These are phyloP conservation scores for Bretziella fagacearum DNA, from an alignment of 2,329 filamentous ascomycete species.

Conservation along the genomic window DNA sequence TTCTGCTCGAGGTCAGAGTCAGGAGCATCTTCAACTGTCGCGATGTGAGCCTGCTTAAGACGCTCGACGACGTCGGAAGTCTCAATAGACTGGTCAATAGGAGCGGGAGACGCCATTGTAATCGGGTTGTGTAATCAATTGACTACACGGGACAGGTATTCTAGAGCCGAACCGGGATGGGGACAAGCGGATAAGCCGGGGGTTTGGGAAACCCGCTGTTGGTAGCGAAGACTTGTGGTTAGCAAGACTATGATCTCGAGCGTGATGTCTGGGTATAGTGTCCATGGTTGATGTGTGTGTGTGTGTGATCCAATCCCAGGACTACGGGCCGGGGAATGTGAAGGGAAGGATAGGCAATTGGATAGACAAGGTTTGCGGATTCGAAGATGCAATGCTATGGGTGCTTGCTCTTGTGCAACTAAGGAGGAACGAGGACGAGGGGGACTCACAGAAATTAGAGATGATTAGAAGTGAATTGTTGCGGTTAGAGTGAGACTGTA, in stretches of 20 bases:
- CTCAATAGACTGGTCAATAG: constrained; percentile 53
- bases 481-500: background rate
- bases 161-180: constrained; percentile 13
- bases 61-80: constrained; percentile 24
- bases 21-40: constrained; percentile 50
- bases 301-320: background rate
- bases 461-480: background rate
- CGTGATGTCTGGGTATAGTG: no score
- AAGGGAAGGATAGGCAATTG: background rate
- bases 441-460: constrained; percentile 6
- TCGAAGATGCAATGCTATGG: background rate
- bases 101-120: constrained; percentile 40
- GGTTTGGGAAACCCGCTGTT: constrained; percentile 11
- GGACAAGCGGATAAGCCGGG: constrained; percentile 8
- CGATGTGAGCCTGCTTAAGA: constrained; percentile 39
- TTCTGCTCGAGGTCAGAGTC: constrained; percentile 17
- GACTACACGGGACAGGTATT: constrained; percentile 14
- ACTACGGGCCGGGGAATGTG: background rate
- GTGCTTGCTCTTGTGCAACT: background rate
- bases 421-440: background rate
- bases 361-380: background rate
- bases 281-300: no score
- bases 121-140: constrained; percentile 13
- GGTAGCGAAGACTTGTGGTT: background rate
- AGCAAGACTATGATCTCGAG: no score